phyloP scores from a whole-genome alignment of 2,329 filamentous ascomycete species.

The Pyrenophora tritici-repentis region DNA sequence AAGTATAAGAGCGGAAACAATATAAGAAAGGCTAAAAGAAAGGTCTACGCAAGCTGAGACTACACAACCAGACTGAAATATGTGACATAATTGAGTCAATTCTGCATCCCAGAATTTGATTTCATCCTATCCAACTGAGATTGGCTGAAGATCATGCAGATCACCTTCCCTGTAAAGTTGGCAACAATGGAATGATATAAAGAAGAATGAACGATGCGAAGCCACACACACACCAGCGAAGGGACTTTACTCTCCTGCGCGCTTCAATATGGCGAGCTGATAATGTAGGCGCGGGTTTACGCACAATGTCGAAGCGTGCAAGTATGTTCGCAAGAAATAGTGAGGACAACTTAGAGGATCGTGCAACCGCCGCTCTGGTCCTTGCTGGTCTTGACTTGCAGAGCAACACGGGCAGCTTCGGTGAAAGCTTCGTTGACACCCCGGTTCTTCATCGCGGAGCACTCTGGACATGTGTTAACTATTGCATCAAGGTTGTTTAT shows the following conservation, averaged over 20 bases:
- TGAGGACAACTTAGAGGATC: conserved; percentile 30
- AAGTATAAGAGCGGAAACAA: conserved; percentile 15
- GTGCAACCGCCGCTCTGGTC: conserved; percentile 52
- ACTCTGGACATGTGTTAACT: conserved; percentile 63
- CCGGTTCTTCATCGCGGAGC: conserved; percentile 96
- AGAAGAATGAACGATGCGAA: not conserved
- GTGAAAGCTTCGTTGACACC: conserved; percentile 99
- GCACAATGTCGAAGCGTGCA: conserved; percentile 1
- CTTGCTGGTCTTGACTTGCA: conserved; percentile 61
- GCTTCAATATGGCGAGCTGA: not conserved
- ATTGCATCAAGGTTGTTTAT: not conserved
- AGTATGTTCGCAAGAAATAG: conserved; percentile 11
- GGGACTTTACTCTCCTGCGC: not conserved
- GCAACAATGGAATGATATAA: not conserved
- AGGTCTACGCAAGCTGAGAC: conserved; percentile 16
- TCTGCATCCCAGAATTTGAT: not conserved
- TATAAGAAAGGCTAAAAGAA: conserved; percentile 8
- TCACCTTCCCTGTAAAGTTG: conserved; percentile 1
- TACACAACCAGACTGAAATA: not conserved
- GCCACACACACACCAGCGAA: not conserved
- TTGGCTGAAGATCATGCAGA: not conserved
- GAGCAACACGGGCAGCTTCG: conserved; percentile 90
- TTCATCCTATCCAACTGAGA: conserved; percentile 1
- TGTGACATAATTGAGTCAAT: not conserved
- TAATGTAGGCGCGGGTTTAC: not conserved